Evolutionary conservation across 257 asterid species (phyloP).

Genomic region (Jasminum sambac): DNA sequence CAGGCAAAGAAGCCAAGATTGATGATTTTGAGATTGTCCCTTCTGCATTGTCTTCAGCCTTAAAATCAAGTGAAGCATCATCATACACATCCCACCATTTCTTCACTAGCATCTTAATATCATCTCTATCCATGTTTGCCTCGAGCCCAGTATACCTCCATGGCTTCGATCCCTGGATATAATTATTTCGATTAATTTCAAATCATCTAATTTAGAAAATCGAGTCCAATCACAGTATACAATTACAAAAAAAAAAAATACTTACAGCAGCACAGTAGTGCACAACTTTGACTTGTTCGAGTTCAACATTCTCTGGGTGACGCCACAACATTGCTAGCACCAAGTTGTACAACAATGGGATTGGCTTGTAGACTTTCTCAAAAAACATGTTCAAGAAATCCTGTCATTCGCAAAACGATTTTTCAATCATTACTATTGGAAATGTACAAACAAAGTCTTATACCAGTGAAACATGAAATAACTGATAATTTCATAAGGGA

Average conservation of each 20-base stretch:
- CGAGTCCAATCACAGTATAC: too few species aligned
- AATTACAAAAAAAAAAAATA: too few species aligned
- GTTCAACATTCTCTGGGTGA: conserved; percentile 33
- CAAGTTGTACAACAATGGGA: conserved; percentile 30
- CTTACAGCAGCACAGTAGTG: conserved; percentile 40
- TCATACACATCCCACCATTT: conserved; percentile 72
- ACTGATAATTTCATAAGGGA: too few species aligned
- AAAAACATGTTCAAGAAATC: conserved; percentile 39
- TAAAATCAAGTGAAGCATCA: conserved; percentile 58
- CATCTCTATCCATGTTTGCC: conserved; percentile 64
- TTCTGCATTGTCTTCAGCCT: conserved; percentile 35
- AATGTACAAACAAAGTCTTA: too few species aligned
- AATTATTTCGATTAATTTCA: too few species aligned
- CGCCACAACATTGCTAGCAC: conserved; percentile 40
- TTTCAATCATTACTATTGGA: too few species aligned
- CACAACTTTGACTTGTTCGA: conserved; percentile 30
- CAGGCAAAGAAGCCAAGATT: conserved; percentile 46
- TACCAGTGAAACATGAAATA: too few species aligned
- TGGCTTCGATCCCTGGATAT: conserved; percentile 56
- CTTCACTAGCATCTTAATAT: conserved; percentile 55
- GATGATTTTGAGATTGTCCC: conserved; percentile 41
- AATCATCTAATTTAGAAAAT: too few species aligned
- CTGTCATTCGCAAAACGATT: conserved; percentile 12
- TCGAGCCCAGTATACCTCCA: conserved; percentile 72
- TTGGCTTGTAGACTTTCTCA: conserved; percentile 28